Evolutionary conservation across 352 stramenopile species (phyloP), one percentile per base, ranked within the genome.

Genomic region (Paralagenidium karlingii): DNA sequence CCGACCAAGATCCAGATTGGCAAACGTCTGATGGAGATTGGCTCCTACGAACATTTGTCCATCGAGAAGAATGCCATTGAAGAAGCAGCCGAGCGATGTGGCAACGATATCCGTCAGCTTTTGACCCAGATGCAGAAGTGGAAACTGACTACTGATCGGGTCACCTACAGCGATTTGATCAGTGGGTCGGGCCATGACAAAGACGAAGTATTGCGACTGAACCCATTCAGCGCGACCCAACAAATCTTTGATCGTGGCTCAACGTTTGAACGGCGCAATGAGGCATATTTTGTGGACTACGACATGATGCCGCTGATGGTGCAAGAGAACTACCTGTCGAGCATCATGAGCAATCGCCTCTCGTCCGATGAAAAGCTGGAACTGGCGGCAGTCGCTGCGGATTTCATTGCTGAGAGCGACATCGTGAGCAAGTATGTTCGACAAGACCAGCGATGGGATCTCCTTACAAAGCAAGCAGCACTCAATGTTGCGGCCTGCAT

Each of bases 271-370:
- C 61, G 76, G 24, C 80, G 95, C 7, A 97, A 90, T 42, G 91
- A 99, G 59, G 88, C 92, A 8, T 99, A 97, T 61, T 99, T 99
- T 60, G 92, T 97, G 12, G 95, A 99, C 62, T 99, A 99, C 55
- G 90, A 95, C 57, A 66, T 99, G 26, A 94, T 97, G 61, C 96
- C 96, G 13, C 63, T 99, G 21, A 86, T 99, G 59, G 58, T 99
- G 5, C 90, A 98, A 50, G 80, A 86, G 53, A 78, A 94, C 44
- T 84, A 88, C 52, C 79, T 90, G 24, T 59, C 81, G 39, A 87
- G 73, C 42, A 74, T 91, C 40, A 82, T 82, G 66, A 81, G 69
- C 45, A 78, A 86, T 49, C 49, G 60, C 25, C 71, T 48, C 13
- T 65, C 64, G 25, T 70, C 63, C 0, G 62, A 86, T 16, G 61